Conservation (phyloP, 1,139 yeast species). For the Protomyces pachydermus region DNA sequence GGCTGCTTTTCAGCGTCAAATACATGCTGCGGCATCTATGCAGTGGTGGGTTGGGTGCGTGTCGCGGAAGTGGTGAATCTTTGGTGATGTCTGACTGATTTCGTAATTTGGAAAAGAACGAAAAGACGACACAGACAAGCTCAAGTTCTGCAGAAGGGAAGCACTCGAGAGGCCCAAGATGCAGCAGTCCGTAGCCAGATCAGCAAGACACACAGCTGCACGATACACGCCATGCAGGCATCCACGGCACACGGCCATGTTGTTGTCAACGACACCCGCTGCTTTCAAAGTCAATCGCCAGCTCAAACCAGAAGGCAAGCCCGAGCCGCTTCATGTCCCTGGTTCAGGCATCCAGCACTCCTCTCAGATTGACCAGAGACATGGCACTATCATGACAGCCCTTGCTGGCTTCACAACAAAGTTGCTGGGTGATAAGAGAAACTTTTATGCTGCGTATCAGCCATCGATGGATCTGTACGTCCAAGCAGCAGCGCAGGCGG, state of each 20-base stretch:
- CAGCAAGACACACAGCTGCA: neutral
- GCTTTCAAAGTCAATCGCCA: constrained; percentile 16
- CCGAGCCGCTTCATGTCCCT: constrained; percentile 20
- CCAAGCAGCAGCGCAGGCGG: constrained; percentile 25
- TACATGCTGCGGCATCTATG: neutral
- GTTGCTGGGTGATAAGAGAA: constrained; percentile 9
- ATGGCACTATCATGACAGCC: constrained; percentile 13
- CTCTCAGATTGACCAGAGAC: constrained; percentile 18
- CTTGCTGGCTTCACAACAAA: constrained; percentile 11
- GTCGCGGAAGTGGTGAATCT: neutral
- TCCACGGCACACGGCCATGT: neutral
- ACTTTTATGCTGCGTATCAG: constrained; percentile 20
- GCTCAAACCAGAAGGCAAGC: constrained; percentile 20
- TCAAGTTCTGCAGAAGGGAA: neutral
- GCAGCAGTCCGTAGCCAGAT: neutral
- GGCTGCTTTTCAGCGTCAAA: neutral
- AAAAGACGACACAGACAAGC: neutral
- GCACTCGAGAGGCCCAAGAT: neutral
- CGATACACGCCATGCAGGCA: neutral
- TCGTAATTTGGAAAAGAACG: neutral
- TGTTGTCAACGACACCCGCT: constrained; percentile 3
- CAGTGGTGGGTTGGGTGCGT: too few species aligned
- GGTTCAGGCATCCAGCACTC: constrained; percentile 24
- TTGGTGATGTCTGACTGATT: neutral
- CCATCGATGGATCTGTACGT: constrained; percentile 25